phyloP scores from a whole-genome alignment of 331 rosid species.

The Acacia concinna region DNA sequence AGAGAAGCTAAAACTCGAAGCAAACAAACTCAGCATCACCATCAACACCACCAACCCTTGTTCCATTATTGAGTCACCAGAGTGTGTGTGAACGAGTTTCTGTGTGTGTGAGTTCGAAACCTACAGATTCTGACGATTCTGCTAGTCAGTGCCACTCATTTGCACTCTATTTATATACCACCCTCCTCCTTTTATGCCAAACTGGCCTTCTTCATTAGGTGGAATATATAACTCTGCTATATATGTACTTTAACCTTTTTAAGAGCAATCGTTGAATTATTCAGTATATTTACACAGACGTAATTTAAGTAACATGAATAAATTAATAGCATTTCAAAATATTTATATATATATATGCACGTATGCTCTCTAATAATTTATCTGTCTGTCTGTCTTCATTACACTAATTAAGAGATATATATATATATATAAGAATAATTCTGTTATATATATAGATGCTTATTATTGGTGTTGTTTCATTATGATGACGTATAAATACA shows the following conservation, averaged over 20 bases:
- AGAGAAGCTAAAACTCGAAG: conserved; percentile 33
- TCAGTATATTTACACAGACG: background rate
- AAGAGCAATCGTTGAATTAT: background rate
- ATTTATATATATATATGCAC: background rate
- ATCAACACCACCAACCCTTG: conserved; percentile 33
- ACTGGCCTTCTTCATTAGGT: background rate
- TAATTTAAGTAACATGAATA: background rate
- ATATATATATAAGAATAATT: too few species aligned
- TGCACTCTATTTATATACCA: background rate
- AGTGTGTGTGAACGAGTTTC: background rate
- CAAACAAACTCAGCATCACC: conserved; percentile 31
- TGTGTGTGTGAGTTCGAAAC: background rate
- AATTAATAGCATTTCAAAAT: background rate
- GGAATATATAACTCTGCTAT: background rate
- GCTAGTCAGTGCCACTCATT: background rate
- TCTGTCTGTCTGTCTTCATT: background rate
- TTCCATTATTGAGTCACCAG: conserved; percentile 45
- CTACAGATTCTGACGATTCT: background rate
- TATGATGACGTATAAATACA: conserved; percentile 20
- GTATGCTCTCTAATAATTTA: background rate
- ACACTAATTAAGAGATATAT: background rate
- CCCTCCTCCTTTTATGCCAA: background rate
- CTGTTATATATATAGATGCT: background rate
- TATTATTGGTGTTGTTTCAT: background rate
- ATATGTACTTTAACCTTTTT: background rate